Evolutionary conservation across 78 protist genomes (phyloP).

Genomic region (Speleostelium caveatum): DNA sequence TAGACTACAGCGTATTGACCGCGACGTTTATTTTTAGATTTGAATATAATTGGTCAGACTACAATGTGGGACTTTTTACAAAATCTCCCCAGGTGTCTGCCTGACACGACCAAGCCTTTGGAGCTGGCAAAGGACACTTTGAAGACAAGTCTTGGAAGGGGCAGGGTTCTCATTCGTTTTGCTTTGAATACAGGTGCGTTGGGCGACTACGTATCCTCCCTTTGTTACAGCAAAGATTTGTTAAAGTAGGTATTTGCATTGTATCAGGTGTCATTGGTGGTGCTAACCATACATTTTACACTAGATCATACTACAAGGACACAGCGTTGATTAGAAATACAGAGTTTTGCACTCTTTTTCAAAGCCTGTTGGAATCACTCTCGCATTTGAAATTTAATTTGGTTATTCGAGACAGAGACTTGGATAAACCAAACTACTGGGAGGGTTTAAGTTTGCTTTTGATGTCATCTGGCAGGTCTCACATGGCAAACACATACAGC

Average conservation of each 20-base stretch:
- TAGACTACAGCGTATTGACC: background rate
- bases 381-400: slow-evolving; percentile 49
- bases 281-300: background rate
- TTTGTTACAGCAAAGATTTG: slow-evolving; percentile 13
- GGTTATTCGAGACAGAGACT: slow-evolving; percentile 50
- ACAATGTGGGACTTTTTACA: slow-evolving; percentile 51
- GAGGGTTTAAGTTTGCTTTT: slow-evolving; percentile 37
- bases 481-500: background rate
- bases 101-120: slow-evolving; percentile 13
- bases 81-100: slow-evolving; percentile 52
- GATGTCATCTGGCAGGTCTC: background rate
- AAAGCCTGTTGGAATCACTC: slow-evolving; percentile 13
- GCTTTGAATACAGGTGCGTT: slow-evolving; percentile 63
- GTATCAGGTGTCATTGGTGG: background rate
- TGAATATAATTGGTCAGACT: slow-evolving; percentile 51
- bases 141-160: slow-evolving; percentile 49
- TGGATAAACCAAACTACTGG: slow-evolving; percentile 64
- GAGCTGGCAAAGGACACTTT: slow-evolving; percentile 50
- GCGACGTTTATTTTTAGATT: background rate
- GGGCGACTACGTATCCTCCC: slow-evolving; percentile 26
- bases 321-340: slow-evolving; percentile 36
- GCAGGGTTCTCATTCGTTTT: slow-evolving; percentile 34
- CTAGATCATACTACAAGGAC: slow-evolving; percentile 66
- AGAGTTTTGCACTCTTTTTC: slow-evolving; percentile 15
- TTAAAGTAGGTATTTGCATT: slow-evolving; percentile 1